These are phyloP conservation scores for Nidula microcarpa DNA, from an alignment of 768 basidiomycete species.

Conservation along the genomic window DNA sequence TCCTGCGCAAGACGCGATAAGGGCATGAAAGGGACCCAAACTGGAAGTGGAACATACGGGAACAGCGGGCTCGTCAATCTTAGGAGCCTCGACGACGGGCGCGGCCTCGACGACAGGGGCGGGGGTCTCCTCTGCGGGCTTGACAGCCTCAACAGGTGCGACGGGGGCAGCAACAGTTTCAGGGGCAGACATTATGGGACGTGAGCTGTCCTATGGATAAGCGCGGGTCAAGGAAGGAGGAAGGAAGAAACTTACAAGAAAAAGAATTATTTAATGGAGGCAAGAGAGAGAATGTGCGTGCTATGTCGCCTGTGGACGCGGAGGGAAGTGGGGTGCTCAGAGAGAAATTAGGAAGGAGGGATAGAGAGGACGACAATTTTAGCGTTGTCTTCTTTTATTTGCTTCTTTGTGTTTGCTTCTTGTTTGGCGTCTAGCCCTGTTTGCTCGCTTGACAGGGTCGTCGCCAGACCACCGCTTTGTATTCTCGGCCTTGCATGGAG, in stretches of 20 bases:
- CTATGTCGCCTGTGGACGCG: constrained; percentile 51
- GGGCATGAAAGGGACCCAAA: constrained; percentile 2
- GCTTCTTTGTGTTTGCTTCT: constrained; percentile 35
- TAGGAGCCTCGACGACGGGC: constrained; percentile 33
- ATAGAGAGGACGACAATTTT: constrained; percentile 37
- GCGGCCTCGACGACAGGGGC: constrained; percentile 26
- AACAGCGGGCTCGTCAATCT: constrained; percentile 36
- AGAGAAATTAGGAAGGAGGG: constrained; percentile 62
- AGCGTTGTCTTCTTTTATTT: constrained; percentile 38
- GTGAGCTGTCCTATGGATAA: constrained; percentile 40
- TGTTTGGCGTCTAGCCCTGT: constrained; percentile 38
- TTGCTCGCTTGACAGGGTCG: constrained; percentile 27
- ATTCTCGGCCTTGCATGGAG: too few species aligned
- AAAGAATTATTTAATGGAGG: constrained; percentile 51
- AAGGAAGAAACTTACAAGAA: constrained; percentile 35
- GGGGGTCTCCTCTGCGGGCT: constrained; percentile 38
- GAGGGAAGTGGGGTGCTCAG: constrained; percentile 30
- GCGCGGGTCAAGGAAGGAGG: constrained; percentile 8
- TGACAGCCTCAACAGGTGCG: constrained; percentile 52
- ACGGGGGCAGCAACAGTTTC: constrained; percentile 46
- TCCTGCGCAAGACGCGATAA: constrained; percentile 7
- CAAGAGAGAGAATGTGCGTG: constrained; percentile 50
- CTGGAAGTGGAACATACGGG: constrained; percentile 16
- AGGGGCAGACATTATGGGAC: constrained; percentile 80
- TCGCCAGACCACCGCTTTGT: constrained; percentile 12